These are phyloP conservation scores for Polygonum aviculare DNA, from an alignment of 148 eudicot genomes.

Conservation along the genomic window DNA sequence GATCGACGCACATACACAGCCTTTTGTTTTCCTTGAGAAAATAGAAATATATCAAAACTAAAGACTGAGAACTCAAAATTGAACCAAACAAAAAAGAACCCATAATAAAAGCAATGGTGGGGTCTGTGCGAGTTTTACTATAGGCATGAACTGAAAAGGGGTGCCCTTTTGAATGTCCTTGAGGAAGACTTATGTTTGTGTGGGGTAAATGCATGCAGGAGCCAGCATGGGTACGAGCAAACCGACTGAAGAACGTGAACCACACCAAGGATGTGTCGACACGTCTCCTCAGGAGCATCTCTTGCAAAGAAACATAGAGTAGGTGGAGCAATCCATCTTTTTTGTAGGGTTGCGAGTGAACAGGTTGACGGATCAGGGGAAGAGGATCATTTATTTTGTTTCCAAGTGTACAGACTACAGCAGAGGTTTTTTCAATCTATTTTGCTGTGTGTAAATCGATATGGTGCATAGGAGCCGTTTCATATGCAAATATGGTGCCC, in stretches of 20 bases:
- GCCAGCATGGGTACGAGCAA: slow-evolving; percentile 91
- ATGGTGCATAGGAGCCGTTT: not conserved
- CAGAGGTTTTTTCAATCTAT: not conserved
- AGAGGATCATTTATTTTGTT: not conserved
- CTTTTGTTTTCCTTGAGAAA: not conserved
- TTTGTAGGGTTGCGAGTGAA: not conserved
- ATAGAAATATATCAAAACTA: too few species aligned
- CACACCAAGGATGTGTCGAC: slow-evolving; percentile 67
- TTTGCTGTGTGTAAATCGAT: not conserved
- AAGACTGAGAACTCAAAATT: too few species aligned
- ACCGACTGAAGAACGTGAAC: slow-evolving; percentile 59
- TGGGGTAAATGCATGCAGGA: slow-evolving; percentile 32
- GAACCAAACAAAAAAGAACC: too few species aligned
- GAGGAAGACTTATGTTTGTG: not conserved
- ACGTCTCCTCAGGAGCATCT: slow-evolving; percentile 64
- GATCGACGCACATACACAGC: not conserved
- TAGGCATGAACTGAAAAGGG: too few species aligned
- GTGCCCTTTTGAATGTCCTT: not conserved
- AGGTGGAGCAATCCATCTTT: not conserved
- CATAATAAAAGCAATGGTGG: too few species aligned
- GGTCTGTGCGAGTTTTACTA: too few species aligned
- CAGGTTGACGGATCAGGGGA: not conserved
- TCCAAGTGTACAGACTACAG: not conserved
- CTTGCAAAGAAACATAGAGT: slow-evolving; percentile 27
- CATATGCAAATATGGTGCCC: not conserved